Evolutionary conservation across 2,329 filamentous ascomycete genomes (phyloP).

Genomic region (Thielaviopsis punctulata): DNA sequence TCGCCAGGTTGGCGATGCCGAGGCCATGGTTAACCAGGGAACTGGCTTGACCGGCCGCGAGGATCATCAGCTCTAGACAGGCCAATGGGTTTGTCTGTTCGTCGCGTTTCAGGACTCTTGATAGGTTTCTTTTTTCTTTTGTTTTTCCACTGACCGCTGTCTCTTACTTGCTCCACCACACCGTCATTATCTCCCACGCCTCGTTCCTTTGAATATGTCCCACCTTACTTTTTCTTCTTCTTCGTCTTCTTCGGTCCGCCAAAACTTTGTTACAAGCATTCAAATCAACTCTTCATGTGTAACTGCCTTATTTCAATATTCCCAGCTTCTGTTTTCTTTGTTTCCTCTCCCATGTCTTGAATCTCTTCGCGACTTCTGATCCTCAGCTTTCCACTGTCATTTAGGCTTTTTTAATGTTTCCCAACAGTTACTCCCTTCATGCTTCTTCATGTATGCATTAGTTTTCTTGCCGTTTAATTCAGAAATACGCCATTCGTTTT

Average conservation of each 20-base stretch:
- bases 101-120: not conserved
- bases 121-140: no score
- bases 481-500: not conserved
- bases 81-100: not conserved
- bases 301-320: no score
- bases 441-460: not conserved
- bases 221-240: no score
- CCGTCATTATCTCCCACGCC: not conserved
- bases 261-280: no score
- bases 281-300: not conserved
- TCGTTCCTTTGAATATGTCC: not conserved
- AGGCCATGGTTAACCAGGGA: conserved; percentile 50
- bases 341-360: no score
- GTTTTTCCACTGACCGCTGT: no score
- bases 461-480: not conserved
- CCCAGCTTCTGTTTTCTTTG: not conserved
- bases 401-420: not conserved
- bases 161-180: no score
- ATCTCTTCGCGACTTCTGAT: no score
- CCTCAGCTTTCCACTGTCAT: not conserved
- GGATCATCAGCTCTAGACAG: conserved; percentile 21
- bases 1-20: conserved; percentile 78
- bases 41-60: conserved; percentile 15
- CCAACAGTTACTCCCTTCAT: not conserved
- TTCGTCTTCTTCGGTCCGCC: no score